Base-by-base conservation (phyloP, 768 basidiomycete species). In the Kwoniella dendrophila region DNA sequence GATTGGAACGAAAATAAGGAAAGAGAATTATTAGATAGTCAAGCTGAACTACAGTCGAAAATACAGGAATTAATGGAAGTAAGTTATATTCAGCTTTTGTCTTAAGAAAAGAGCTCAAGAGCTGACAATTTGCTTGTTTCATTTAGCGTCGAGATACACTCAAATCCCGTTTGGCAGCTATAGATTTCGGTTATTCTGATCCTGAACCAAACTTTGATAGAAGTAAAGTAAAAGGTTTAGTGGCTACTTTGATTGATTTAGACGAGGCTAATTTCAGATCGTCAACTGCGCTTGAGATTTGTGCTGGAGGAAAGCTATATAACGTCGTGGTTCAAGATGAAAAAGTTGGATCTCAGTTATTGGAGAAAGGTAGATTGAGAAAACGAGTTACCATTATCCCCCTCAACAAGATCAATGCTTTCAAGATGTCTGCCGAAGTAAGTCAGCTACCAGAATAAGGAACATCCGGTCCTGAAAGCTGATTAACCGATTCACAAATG, bases 261-360 rank as follows among this genome's bases (percentile, higher is more conserved):
- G 83, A 86, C 34, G 80, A 84, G 16, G 81, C 84, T 43, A 85
- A 95, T 76, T 86, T 86, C 74, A 81, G 87, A 72, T 89, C 89
- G 59, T 86, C 92, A 1, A 92, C 90, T 0, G 96, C 96, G 2
- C 83, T 98, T 3, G 96, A 99, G 79, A 88, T 97, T 64, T 87
- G 90, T 18, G 94, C 93, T 0, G 93, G 93, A 0, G 87, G 86
- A 0, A 89, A 88, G 67, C 82, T 99, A 8, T 96, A 89, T 80
- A 92, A 98, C 66, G 91, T 98, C 36, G 89, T 98, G 27, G 90
- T 98, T 7, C 87, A 94, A 67, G 87, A 95, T 73, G 93, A 97
- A 79, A 84, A 84, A 58, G 86, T 94, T 45, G 94, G 92, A 29
- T 90, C 89, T 69, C 86, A 89, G 29, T 83, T 98, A 26, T 81